Base-by-base conservation (phyloP, 129 eudicot species). In the Chrysanthemum makinoi region DNA sequence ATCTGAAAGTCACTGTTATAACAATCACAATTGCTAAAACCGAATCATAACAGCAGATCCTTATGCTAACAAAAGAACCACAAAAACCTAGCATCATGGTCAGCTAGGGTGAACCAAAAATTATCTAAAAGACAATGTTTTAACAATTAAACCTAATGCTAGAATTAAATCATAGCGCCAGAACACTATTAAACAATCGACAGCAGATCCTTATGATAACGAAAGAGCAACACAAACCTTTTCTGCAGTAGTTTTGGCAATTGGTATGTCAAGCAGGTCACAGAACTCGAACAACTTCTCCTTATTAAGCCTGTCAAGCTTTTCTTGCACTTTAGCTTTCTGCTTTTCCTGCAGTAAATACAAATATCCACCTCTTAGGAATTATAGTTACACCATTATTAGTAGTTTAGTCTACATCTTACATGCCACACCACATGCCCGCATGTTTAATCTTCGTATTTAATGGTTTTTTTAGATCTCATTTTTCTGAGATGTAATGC, bases 201-300 rank as follows among this genome's bases (percentile, higher is more conserved):
- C 18, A 15, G 7, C 43, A 13, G 26, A 58, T 47, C 1, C 58
- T 20, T 48, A 68, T 8, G 53, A 59, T 68, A 60, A 76, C 63
- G 60, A 30, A 49, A 71, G 54, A 76, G 18, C 69, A 70, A 19
- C 65, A 80, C 86, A 46, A 48, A 94, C 99, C 99, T 94, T 94
- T 76, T 73, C 87, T 1, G 93, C 53, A 54, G 82, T 80, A 48
- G 90, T 63, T 77, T 66, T 94, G 44, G 85, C 16, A 66, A 90
- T 56, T 53, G 92, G 86, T 76, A 90, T 47, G 77, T 90, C 97
- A 46, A 94, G 86, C 51, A 90, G 80, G 80, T 94, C 97, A 74
- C 99, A 94, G 69, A 90, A 76, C 43, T 90, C 99, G 59, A 87
- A 19, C 84, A 94, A 79, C 61, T 90, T 90, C 75, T 94, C 97